These are phyloP conservation scores for Phytophthora cactorum DNA, from an alignment of 352 stramenopile genomes.

Conservation along the genomic window DNA sequence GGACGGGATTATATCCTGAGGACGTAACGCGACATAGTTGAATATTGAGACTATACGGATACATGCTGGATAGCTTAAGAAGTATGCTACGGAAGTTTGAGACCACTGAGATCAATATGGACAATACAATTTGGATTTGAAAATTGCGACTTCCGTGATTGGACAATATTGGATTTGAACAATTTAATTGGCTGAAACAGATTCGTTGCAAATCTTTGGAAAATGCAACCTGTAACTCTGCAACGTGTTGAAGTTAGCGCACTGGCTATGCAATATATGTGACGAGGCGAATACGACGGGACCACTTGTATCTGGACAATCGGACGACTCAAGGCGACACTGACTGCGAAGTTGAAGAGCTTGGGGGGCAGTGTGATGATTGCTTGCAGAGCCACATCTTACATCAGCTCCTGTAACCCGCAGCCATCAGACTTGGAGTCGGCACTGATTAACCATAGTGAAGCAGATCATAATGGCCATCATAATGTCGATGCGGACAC, in stretches of 20 bases:
- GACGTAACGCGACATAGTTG: neutral
- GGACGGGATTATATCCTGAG: too few species aligned
- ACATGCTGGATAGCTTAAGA: neutral
- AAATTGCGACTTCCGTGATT: neutral
- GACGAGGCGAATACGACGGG: constrained; percentile 1
- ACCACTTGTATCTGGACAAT: too few species aligned
- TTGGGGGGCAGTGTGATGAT: too few species aligned
- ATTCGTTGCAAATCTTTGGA: constrained; percentile 1
- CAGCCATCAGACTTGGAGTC: too few species aligned
- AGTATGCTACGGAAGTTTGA: neutral
- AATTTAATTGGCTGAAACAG: neutral
- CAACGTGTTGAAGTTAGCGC: constrained; percentile 15
- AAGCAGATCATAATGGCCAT: too few species aligned
- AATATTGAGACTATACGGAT: neutral
- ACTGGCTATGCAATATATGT: neutral
- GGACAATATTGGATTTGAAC: neutral
- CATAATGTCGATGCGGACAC: too few species aligned
- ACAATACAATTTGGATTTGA: neutral
- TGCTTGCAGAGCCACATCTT: too few species aligned
- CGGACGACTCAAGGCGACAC: too few species aligned
- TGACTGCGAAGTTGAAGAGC: too few species aligned
- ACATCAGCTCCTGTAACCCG: too few species aligned
- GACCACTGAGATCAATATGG: neutral
- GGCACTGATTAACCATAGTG: too few species aligned
- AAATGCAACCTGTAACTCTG: constrained; percentile 14